Base-by-base conservation (phyloP, 225 moss, liverwort and hornwort species). In the Anthoceros angustus region DNA sequence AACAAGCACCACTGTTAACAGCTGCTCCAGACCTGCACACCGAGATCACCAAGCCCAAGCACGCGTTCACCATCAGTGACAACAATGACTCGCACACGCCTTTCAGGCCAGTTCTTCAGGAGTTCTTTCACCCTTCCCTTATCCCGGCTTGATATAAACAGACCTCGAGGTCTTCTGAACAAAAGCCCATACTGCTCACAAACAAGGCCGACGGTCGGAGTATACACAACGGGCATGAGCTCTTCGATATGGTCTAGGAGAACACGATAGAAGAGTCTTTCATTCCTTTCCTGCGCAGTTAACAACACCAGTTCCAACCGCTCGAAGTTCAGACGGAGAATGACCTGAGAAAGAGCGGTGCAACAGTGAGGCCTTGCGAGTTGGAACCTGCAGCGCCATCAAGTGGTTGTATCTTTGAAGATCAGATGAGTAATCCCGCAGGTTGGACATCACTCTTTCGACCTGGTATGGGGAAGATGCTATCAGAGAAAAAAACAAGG, bases 11-110 rank as follows among this genome's bases (percentile, higher is more conserved):
- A 12, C 18, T 25, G 14, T 38, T 15, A 20, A 68, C 25, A 5
- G 2, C 40, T 10, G 40, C 16, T 40, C 68, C 73, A 71, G 25
- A 87, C 87, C 80, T 90, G 87, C 70, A 87, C 74, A 45, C 90
- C 87, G 63, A 90, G 87, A 69, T 90, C 90, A 39, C 87, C 90
- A 43, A 90, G 87, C 1, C 90, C 90, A 49, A 90, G 82, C 63
- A 90, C 85, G 46, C 90, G 78, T 73, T 90, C 90, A 40, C 87
- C 90, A 65, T 90, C 90, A 16, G 90, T 90, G 26, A 90, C 85
- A 72, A 90, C 87, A 62, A 87, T 90, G 39, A 82, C 83, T 68
- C 85, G 81, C 55, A 90, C 87, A 62, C 85, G 75, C 38, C 78
- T 71, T 76, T 90, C 87, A 10, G 87, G 85, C 90, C 90, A 87